Evolutionary conservation across 371 early-diverging fungal species (phyloP), one percentile per base, ranked within the genome.

Genomic region (Mortierella sp.): DNA sequence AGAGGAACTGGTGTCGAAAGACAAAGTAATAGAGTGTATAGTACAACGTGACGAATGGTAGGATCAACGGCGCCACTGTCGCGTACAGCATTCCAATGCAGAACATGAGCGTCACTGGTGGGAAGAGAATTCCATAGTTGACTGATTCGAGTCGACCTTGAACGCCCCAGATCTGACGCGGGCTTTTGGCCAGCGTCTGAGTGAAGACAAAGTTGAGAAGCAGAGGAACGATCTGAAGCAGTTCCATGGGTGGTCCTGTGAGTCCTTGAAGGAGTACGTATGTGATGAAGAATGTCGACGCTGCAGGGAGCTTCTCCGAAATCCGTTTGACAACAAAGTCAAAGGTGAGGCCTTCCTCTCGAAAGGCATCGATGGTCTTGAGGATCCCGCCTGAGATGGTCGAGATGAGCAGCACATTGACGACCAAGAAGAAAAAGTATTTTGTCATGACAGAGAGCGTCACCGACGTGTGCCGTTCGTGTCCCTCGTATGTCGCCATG

Each of bases 371-470:
- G 14, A 87, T 48, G 24, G 89, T 81, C 3, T 84, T 75, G 47
- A 90, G 50, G 39, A 90, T 64, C 50, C 92, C 92, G 66, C 83
- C 84, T 31, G 91, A 85, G 51, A 94, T 79, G 21, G 93, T 90
- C 21, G 90, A 86, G 8, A 93, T 86, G 23, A 95, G 75, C n/a
- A 94, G 89, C 15, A 95, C 89, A 83, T 93, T 92, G 72, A 95
- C 80, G 55, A 94, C 87, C 79, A 91, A 83, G 80, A 95, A 95
- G 69, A 90, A 85, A 76, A 87, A 95, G 81, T 89, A 94, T 52
- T 91, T 90, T 64, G 43, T 44, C 69, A 72, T 78, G 27, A 89
- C 64, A 0, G 82, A 84, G 34, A 88, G 63, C 50, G 92, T 87
- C 32, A 93, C 87, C 53, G 83, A 82, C 34, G 87, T 85, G 47